These are phyloP conservation scores for Ziziphus jujuba DNA, from an alignment of 306 rosid genomes.

Conservation along the genomic window DNA sequence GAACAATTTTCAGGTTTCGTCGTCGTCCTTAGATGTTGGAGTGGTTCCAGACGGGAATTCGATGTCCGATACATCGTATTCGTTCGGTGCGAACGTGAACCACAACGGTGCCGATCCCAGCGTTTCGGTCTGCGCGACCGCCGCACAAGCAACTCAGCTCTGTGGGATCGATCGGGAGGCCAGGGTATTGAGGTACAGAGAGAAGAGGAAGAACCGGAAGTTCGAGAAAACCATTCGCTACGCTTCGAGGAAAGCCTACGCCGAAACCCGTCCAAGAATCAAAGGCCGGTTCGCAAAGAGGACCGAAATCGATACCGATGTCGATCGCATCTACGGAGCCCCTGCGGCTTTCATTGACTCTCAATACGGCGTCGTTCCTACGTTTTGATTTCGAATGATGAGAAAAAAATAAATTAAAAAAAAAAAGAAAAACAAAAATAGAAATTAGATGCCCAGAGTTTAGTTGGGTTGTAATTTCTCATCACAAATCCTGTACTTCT, in stretches of 20 bases:
- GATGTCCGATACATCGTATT: conserved; percentile 55
- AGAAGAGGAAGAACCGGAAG: conserved; percentile 94
- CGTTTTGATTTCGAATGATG: conserved; percentile 36
- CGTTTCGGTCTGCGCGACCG: conserved; percentile 26
- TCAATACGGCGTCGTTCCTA: conserved; percentile 90
- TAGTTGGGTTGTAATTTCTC: no score
- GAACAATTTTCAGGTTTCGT: conserved; percentile 53
- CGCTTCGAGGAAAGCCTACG: conserved; percentile 92
- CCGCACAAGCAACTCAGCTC: conserved; percentile 46
- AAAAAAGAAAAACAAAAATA: no score
- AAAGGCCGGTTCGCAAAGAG: conserved; percentile 94
- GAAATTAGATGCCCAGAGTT: background rate
- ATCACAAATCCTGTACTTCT: background rate
- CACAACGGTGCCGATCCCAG: conserved; percentile 46
- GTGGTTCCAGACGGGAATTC: conserved; percentile 81
- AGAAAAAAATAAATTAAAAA: background rate
- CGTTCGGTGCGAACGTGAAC: conserved; percentile 39
- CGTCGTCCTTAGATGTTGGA: conserved; percentile 83
- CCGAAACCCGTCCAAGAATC: conserved; percentile 90
- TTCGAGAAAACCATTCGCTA: conserved; percentile 97
- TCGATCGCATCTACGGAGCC: conserved; percentile 42
- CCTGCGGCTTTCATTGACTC: conserved; percentile 41
- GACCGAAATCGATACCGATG: conserved; percentile 37
- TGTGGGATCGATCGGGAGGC: conserved; percentile 81
- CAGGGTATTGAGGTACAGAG: conserved; percentile 88